A percentile compares a stretch with the other conserved stretches of the same genome.
Conservation (phyloP, 1,284 basidiomycete genomes). For the Ceratobasidium sp. region DNA sequence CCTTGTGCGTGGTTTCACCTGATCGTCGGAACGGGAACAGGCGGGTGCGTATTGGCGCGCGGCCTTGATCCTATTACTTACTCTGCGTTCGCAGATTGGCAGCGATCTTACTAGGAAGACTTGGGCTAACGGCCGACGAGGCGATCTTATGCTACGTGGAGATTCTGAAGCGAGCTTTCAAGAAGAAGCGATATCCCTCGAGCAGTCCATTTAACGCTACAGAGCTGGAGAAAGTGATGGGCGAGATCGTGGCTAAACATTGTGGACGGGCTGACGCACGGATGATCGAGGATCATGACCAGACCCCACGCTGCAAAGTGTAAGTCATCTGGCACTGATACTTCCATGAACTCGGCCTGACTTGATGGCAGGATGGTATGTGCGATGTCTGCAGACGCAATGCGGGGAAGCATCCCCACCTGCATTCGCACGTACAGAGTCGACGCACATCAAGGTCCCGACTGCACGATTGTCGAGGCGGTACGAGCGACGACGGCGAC, state of each 20-base stretch:
- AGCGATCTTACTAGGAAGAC: not conserved
- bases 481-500: slow-evolving; percentile 1
- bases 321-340: not conserved
- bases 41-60: not conserved
- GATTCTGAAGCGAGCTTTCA: not conserved
- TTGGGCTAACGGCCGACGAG: not conserved
- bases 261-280: not conserved
- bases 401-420: not conserved
- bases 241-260: not conserved
- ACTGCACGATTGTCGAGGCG: not conserved
- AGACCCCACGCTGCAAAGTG: not conserved
- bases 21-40: not conserved
- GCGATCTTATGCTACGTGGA: not conserved
- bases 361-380: not conserved
- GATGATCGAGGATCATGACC: not conserved
- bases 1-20: not conserved
- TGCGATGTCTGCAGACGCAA: not conserved
- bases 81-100: not conserved
- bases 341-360: not conserved
- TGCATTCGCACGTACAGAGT: not conserved
- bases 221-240: not conserved
- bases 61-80: not conserved
- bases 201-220: not conserved
- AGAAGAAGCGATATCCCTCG: not conserved
- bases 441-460: not conserved